Base-by-base conservation (phyloP, 2,329 filamentous ascomycete genomes). In the Stagonosporopsis rhizophila region DNA sequence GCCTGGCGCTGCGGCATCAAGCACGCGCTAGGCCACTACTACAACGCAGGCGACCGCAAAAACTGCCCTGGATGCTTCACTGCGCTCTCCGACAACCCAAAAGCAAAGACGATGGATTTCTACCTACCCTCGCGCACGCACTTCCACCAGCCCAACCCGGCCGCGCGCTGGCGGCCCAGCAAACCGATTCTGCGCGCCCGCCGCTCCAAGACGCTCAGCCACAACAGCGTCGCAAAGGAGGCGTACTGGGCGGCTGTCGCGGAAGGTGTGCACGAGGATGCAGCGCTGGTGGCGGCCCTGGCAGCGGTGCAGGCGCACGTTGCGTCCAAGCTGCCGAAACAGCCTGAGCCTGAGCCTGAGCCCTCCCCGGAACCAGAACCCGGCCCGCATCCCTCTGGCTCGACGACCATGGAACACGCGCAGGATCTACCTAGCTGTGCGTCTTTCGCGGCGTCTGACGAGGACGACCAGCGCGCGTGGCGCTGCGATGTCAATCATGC, bases 401-500 rank as follows among this genome's bases (percentile, higher is more conserved):
- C 70, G 1, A 41, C 25, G 4, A 67, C 60, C 9, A 68, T 71
- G 68, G 67, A 73, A 41, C 67, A 67, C 27, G 60, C 66, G 8
- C 69, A 71, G 25, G 52, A 59, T 1, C 50, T 73, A 1, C 69
- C 70, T 2, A 30, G 56, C 1, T 41, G 60, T 12, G 55, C 56
- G 4, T 67, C 62, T 44, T 71, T 63, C 44, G 22, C 60, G 4
- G 52, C 57, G 37, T 38, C 30, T 30, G 23, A 56, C 1, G 11
- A 17, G 2, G 19, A 59, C 5, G 68, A 69, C 2, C 47, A 65
- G 4, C 37, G 41, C 30, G 67, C 69, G 4, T 73, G 68, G 68
- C 62, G 68, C 19, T 73, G 70, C 49, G 69, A 73, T 30, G 44
- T 64, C 14, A 65, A 59, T 20, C 70, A 73, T 19, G 68, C 64